Evolutionary conservation across 306 rosid species (phyloP), one percentile per base, ranked within the genome.

Genomic region (Trifolium fragiferum): DNA sequence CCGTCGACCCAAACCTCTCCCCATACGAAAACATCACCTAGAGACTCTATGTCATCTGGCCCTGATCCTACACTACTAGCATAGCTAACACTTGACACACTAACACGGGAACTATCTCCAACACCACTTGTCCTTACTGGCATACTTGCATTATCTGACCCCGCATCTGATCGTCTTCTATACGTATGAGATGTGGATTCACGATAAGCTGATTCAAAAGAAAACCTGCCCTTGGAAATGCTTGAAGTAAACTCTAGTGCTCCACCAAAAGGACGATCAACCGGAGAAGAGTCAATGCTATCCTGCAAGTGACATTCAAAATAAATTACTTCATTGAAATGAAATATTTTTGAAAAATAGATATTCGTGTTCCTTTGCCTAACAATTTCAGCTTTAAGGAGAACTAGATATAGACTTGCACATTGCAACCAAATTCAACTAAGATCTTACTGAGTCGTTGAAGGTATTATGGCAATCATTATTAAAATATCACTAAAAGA

Each of bases 21-120:
- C 99, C 98, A 95, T 12, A 95, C 59, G 51, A 77, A 95, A 82
- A 92, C 96, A 77, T 95, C 99, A 20, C 99, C 99, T 16, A 95
- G 80, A 25, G 98, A 92, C 75, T 95, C 99, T 62, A 95, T 90
- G 80, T 95, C 99, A 86, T 95, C 98, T 12, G 82, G 84, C 69
- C 92, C 98, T 33, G 98, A 92, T 79, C 82, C 93, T 73, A 83
- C 89, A 81, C 96, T 88, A 85, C 96, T 87, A 68, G 93, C 79
- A 71, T 87, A 77, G 80, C 90, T 82, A 80, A 83, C 70, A 87
- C 97, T 92, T 53, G 98, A 95, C 75, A 90, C 90, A 73, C 99
- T 95, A 73, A 86, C 41, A 33, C 99, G 96, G 41, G 89, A 85
- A 81, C 87, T 90, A 77, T 95, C 99, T 82, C 86, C 97, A 61